Percentiles rank a stretch among this genome's conserved stretches.
Evolutionary conservation across 164 flowering plant genomes (phyloP).

Genomic region (Brasenia schreberi): DNA sequence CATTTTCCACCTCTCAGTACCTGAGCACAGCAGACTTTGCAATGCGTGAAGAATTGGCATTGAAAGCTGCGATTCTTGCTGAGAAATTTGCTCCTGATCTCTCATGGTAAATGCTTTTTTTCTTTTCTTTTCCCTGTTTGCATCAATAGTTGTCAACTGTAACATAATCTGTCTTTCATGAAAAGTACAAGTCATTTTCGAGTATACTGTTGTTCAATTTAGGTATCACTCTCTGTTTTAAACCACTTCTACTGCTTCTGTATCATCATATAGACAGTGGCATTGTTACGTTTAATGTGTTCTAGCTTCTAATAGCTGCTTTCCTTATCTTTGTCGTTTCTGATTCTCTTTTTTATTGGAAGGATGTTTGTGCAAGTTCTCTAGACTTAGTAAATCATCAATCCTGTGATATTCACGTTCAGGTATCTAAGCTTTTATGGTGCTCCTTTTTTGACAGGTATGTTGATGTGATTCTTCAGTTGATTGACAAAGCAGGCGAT

Average conservation of each 20-base stretch:
- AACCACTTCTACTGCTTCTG: too few species aligned
- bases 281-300: too few species aligned
- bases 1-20: constrained; percentile 31
- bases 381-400: too few species aligned
- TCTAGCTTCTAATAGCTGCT: too few species aligned
- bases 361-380: too few species aligned
- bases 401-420: too few species aligned
- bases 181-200: too few species aligned
- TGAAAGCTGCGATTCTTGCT: constrained; percentile 98
- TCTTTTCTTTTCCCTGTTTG: not conserved
- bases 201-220: not conserved
- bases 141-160: too few species aligned
- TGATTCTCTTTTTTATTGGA: too few species aligned
- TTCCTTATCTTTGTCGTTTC: too few species aligned
- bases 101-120: constrained; percentile 44
- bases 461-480: constrained; percentile 97
- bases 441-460: constrained; percentile 45
- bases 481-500: constrained; percentile 99
- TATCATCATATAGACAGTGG: too few species aligned
- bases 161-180: too few species aligned
- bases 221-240: not conserved
- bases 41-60: constrained; percentile 96
- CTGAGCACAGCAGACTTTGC: constrained; percentile 94
- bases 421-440: constrained; percentile 1
- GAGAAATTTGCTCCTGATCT: constrained; percentile 99